These are phyloP conservation scores for Cladosporium sphaerospermum DNA, from an alignment of 2,329 filamentous ascomycete genomes.

Conservation along the genomic window DNA sequence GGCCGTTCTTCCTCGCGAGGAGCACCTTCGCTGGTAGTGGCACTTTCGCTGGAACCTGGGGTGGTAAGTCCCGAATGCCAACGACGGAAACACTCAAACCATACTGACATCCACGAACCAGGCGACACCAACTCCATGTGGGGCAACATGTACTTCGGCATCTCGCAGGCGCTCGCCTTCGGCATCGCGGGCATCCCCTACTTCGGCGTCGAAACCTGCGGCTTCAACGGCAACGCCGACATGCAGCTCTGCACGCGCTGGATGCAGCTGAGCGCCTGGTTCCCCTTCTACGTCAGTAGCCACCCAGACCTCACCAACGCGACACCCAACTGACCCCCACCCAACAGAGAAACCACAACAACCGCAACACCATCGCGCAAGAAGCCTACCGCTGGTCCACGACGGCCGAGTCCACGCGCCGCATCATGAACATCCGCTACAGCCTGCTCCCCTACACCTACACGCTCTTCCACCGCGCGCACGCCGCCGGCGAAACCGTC, in stretches of 20 bases:
- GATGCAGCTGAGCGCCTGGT: constrained; percentile 23
- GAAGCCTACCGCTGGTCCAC: constrained; percentile 25
- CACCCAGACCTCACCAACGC: neutral
- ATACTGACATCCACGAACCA: constrained; percentile 15
- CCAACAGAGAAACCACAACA: constrained; percentile 21
- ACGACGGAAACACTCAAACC: neutral
- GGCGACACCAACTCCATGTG: constrained; percentile 66
- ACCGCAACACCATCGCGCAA: constrained; percentile 22
- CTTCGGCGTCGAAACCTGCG: constrained; percentile 22
- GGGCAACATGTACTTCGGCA: constrained; percentile 22
- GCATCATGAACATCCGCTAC: constrained; percentile 25
- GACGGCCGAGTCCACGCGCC: constrained; percentile 21
- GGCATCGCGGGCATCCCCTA: constrained; percentile 21
- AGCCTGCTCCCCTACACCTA: constrained; percentile 24
- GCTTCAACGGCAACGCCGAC: constrained; percentile 21
- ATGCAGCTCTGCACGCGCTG: constrained; percentile 19
- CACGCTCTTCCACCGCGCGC: constrained; percentile 24
- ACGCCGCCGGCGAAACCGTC: constrained; percentile 20
- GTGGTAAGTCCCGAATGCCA: neutral
- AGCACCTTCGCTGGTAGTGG: constrained; percentile 73
- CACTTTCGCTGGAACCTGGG: constrained; percentile 66
- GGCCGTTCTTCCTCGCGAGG: constrained; percentile 75
- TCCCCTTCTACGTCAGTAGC: constrained; percentile 16
- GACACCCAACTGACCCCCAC: neutral
- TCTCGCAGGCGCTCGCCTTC: constrained; percentile 20